phyloP scores from a whole-genome alignment of 805 yeast species.

The Hanseniaspora mollemarum region DNA sequence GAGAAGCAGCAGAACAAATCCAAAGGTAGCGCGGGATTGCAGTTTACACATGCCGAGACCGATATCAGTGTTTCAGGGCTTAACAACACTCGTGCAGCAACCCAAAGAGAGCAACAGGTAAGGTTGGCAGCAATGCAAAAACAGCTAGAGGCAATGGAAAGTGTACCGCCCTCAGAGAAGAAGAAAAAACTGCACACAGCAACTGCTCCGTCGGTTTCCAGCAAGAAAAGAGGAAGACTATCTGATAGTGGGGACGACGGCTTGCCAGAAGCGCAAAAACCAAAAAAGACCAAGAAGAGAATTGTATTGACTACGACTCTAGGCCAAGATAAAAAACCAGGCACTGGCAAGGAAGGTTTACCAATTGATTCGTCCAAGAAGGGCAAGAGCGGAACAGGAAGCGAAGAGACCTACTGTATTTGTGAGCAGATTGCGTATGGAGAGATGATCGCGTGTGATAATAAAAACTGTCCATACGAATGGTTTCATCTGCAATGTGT shows the following conservation, averaged over 20 bases:
- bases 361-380: slow-evolving; percentile 20
- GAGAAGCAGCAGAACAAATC: neutral
- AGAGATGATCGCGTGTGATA: slow-evolving; percentile 98
- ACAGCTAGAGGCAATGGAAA: slow-evolving; percentile 9
- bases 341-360: slow-evolving; percentile 9
- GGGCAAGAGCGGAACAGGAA: slow-evolving; percentile 27
- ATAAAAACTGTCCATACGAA: slow-evolving; percentile 78
- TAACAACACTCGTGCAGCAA: slow-evolving; percentile 15
- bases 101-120: slow-evolving; percentile 15
- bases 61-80: slow-evolving; percentile 14
- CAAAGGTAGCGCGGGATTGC: neutral
- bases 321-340: slow-evolving; percentile 23
- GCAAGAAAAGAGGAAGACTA: slow-evolving; percentile 5
- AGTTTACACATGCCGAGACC: slow-evolving; percentile 21
- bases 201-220: neutral
- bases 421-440: slow-evolving; percentile 96
- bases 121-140: slow-evolving; percentile 15
- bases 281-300: slow-evolving; percentile 17
- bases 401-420: slow-evolving; percentile 84
- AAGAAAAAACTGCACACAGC: slow-evolving; percentile 19
- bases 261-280: slow-evolving; percentile 21
- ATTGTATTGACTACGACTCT: neutral
- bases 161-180: slow-evolving; percentile 38
- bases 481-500: slow-evolving; percentile 96
- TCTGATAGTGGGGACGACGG: slow-evolving; percentile 24